These are phyloP conservation scores for Zygoascus bituminiphila DNA, from an alignment of 805 yeast genomes.

Conservation along the genomic window DNA sequence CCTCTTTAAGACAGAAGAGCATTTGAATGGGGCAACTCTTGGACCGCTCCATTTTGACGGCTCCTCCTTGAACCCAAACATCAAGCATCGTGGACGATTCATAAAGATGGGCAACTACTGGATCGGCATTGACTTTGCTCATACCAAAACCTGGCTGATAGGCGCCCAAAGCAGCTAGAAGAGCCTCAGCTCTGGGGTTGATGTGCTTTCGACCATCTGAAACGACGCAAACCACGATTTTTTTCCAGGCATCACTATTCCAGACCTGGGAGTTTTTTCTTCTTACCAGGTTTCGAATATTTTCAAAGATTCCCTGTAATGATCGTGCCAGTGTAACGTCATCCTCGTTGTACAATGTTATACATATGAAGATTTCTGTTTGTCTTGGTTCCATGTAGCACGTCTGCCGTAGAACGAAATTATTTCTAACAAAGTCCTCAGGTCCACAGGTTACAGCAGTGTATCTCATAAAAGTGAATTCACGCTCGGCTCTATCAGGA, in stretches of 20 bases:
- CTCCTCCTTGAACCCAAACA: slow-evolving; percentile 47
- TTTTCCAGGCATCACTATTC: slow-evolving; percentile 97
- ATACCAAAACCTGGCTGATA: slow-evolving; percentile 96
- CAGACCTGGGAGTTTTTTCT: slow-evolving; percentile 59
- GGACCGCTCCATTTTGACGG: slow-evolving; percentile 60
- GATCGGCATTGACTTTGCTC: slow-evolving; percentile 72
- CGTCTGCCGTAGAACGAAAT: slow-evolving; percentile 76
- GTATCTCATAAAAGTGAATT: slow-evolving; percentile 82
- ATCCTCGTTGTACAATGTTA: slow-evolving; percentile 87
- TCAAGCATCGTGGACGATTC: slow-evolving; percentile 93
- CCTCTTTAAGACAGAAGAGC: slow-evolving; percentile 82
- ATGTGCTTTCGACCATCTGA: slow-evolving; percentile 88
- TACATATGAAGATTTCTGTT: slow-evolving; percentile 78
- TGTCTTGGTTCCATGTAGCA: slow-evolving; percentile 69
- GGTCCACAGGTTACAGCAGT: slow-evolving; percentile 95
- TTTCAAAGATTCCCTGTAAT: slow-evolving; percentile 82
- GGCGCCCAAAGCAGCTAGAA: slow-evolving; percentile 79
- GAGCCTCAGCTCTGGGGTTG: slow-evolving; percentile 66
- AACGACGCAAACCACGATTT: slow-evolving; percentile 79
- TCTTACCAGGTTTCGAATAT: slow-evolving; percentile 66
- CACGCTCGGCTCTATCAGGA: slow-evolving; percentile 43
- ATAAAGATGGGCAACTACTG: slow-evolving; percentile 80
- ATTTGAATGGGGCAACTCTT: slow-evolving; percentile 74
- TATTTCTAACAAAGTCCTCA: slow-evolving; percentile 46
- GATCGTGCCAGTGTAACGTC: slow-evolving; percentile 78